Evolutionary conservation across 495 filamentous ascomycete genomes (phyloP).

Genomic region (Penicillium verhagenii): DNA sequence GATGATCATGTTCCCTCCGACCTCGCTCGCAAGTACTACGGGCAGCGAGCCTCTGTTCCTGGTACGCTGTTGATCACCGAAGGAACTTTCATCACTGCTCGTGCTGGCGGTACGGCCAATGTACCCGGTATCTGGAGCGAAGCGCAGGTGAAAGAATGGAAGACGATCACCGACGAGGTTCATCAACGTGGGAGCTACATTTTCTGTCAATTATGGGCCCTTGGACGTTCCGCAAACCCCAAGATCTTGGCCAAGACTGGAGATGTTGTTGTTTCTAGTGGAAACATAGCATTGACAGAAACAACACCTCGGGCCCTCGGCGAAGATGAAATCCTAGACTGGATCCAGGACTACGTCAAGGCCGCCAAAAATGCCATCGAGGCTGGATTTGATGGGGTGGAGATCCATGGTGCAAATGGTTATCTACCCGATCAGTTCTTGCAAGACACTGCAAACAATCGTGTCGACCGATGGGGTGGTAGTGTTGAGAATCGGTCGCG

Average conservation of each 20-base stretch:
- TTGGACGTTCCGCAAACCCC: slow-evolving; percentile 55
- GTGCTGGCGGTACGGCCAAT: slow-evolving; percentile 47
- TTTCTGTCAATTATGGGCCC: slow-evolving; percentile 64
- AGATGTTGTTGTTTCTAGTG: too few species aligned
- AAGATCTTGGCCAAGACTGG: slow-evolving; percentile 57
- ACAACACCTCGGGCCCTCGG: too few species aligned
- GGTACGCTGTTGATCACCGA: slow-evolving; percentile 57
- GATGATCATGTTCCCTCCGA: slow-evolving; percentile 34
- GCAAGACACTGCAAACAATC: background rate
- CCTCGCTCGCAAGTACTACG: slow-evolving; percentile 51
- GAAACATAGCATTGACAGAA: too few species aligned
- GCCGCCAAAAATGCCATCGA: background rate
- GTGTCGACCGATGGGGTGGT: too few species aligned
- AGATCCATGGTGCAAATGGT: background rate
- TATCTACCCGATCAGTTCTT: background rate
- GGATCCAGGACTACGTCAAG: too few species aligned
- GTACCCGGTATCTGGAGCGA: slow-evolving; percentile 62
- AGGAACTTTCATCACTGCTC: slow-evolving; percentile 59
- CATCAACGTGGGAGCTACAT: slow-evolving; percentile 62
- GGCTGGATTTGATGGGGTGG: background rate
- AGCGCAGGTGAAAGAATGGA: slow-evolving; percentile 61
- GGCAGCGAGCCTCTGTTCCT: slow-evolving; percentile 48
- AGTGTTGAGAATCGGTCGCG: background rate
- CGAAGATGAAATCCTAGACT: too few species aligned
- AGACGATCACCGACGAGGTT: slow-evolving; percentile 59